A percentile compares a stretch with the other conserved stretches of the same genome.
Evolutionary conservation across 306 rosid genomes (phyloP).

Genomic region (Trichosanthes truncata): DNA sequence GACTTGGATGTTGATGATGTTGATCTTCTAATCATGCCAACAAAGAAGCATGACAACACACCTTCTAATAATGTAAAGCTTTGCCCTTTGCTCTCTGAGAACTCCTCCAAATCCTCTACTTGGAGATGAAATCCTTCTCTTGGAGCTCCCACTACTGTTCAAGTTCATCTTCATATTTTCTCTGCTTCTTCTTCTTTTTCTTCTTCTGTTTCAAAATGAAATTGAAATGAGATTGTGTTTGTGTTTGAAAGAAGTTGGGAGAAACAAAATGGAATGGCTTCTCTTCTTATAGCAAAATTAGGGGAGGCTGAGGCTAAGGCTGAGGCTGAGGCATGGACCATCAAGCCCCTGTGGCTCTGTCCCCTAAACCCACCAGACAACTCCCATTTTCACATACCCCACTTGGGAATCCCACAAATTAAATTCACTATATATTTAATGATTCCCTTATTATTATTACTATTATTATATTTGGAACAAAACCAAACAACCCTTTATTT

Average conservation of each 20-base stretch:
- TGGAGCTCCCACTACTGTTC: conserved; percentile 35
- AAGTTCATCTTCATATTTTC: conserved; percentile 45
- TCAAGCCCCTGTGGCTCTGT: conserved; percentile 70
- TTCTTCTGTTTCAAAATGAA: not conserved
- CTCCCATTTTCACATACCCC: conserved; percentile 38
- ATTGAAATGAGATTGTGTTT: not conserved
- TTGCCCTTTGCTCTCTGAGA: conserved; percentile 75
- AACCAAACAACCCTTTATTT: too few relatives aligned
- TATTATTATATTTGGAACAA: too few relatives aligned
- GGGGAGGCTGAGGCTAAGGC: too few relatives aligned
- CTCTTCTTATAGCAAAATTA: conserved; percentile 24
- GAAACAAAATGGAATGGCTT: conserved; percentile 13
- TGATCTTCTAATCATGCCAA: conserved; percentile 57
- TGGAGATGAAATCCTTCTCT: conserved; percentile 61
- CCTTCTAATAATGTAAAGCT: conserved; percentile 81
- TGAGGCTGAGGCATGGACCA: conserved; percentile 58
- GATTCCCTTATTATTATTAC: not conserved
- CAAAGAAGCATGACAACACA: conserved; percentile 98
- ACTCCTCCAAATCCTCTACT: conserved; percentile 79
- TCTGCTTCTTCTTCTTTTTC: not conserved
- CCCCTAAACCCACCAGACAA: conserved; percentile 56
- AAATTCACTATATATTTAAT: not conserved
- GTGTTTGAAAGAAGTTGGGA: conserved; percentile 5
- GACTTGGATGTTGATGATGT: not conserved
- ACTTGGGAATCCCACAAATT: not conserved